Conservation (phyloP, 208 protist genomes). For the Leishmania lainsoni region DNA sequence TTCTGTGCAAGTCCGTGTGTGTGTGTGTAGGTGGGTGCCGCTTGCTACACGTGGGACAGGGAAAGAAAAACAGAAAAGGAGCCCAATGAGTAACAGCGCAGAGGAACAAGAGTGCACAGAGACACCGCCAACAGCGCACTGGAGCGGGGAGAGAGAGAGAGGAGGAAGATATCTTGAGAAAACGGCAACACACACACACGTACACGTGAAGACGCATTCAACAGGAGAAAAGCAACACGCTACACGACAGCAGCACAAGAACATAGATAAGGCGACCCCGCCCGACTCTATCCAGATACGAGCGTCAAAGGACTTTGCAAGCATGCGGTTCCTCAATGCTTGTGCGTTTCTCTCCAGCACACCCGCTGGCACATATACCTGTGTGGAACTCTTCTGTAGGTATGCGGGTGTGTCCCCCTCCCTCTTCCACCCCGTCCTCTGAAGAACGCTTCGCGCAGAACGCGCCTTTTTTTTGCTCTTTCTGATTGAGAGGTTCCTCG, state of each 20-base stretch:
- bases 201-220: background rate
- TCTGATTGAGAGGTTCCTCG: background rate
- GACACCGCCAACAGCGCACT: background rate
- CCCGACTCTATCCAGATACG: background rate
- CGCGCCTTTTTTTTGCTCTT: background rate
- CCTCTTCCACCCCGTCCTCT: background rate
- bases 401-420: background rate
- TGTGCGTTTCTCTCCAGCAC: background rate
- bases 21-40: background rate
- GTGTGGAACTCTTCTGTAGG: background rate
- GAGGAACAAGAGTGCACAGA: background rate
- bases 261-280: background rate
- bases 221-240: background rate
- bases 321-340: background rate
- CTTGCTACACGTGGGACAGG: background rate
- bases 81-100: background rate
- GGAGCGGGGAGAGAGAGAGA: background rate
- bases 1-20: background rate
- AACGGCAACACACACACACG: background rate
- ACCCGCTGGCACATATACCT: background rate
- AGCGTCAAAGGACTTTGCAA: background rate
- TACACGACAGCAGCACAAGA: background rate
- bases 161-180: background rate
- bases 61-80: background rate
- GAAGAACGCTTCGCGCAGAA: background rate